Evolutionary conservation across 2,329 filamentous ascomycete species (phyloP).

Genomic region (Paracorniculantispora psalliotae): DNA sequence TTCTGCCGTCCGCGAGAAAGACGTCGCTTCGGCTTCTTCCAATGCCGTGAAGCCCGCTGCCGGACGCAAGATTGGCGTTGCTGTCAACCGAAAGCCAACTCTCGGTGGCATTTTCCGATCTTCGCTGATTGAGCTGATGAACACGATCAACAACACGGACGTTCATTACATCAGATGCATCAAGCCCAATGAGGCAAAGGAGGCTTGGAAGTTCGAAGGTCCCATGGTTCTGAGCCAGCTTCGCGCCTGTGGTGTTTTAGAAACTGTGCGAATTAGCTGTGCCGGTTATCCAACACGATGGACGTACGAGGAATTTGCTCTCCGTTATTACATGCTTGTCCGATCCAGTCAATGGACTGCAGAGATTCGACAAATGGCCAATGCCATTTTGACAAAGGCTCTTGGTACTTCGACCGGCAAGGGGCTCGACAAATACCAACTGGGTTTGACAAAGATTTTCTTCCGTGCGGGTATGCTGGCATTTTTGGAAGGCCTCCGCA

Average conservation of each 20-base stretch:
- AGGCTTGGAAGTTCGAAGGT: constrained; percentile 95
- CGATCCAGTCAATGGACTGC: constrained; percentile 86
- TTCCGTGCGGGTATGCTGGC: constrained; percentile 99
- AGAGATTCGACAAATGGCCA: constrained; percentile 90
- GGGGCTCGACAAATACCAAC: constrained; percentile 88
- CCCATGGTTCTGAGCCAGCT: constrained; percentile 98
- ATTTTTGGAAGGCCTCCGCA: constrained; percentile 91
- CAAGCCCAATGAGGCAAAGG: constrained; percentile 96
- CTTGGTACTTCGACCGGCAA: constrained; percentile 71
- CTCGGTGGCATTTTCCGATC: constrained; percentile 98
- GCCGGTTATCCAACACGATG: constrained; percentile 96
- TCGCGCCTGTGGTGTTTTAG: constrained; percentile 95
- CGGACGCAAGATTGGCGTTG: constrained; percentile 83
- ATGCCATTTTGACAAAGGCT: constrained; percentile 84
- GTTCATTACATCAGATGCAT: constrained; percentile 99
- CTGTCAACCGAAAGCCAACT: constrained; percentile 92
- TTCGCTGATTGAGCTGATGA: constrained; percentile 95
- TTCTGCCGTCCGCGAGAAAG: constrained; percentile 83
- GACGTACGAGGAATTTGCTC: constrained; percentile 98
- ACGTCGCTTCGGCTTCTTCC: constrained; percentile 58
- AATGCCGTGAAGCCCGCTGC: constrained; percentile 74
- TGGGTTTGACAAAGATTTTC: constrained; percentile 97
- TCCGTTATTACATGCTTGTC: constrained; percentile 97
- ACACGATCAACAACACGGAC: constrained; percentile 94
- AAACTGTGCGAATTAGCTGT: constrained; percentile 95